phyloP scores from a whole-genome alignment of 257 asterid genomes.

The Penstemon eatonii region DNA sequence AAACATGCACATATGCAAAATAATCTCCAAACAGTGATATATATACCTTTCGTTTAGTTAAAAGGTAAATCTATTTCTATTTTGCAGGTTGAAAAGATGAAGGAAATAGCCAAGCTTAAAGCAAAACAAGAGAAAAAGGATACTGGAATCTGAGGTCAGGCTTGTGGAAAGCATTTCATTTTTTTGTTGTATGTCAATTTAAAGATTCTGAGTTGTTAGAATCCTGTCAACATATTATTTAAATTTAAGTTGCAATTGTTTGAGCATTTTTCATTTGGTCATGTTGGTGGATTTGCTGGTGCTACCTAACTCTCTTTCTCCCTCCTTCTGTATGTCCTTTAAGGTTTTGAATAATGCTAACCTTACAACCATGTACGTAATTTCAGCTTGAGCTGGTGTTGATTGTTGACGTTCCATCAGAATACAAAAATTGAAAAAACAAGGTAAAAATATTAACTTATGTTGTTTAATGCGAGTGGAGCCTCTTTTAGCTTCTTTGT shows the following conservation, averaged over 20 bases:
- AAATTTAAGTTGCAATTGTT: slow-evolving; percentile 17
- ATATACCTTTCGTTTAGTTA: slow-evolving; percentile 26
- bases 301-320: slow-evolving; percentile 13
- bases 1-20: not conserved
- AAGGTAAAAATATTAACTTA: slow-evolving; percentile 48
- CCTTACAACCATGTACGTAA: slow-evolving; percentile 16
- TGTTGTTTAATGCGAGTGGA: slow-evolving; percentile 8
- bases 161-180: slow-evolving; percentile 1
- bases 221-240: not conserved
- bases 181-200: slow-evolving; percentile 1
- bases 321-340: slow-evolving; percentile 10
- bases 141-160: slow-evolving; percentile 79
- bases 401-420: slow-evolving; percentile 85
- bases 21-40: slow-evolving; percentile 1
- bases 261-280: slow-evolving; percentile 16
- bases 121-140: slow-evolving; percentile 78
- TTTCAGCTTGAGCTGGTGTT: slow-evolving; percentile 89
- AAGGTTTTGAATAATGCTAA: slow-evolving; percentile 13
- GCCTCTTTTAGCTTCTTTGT: slow-evolving; percentile 3
- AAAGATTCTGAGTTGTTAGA: slow-evolving; percentile 16
- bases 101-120: slow-evolving; percentile 81
- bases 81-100: slow-evolving; percentile 89
- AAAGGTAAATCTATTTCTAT: slow-evolving; percentile 17
- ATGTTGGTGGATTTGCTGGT: slow-evolving; percentile 3
- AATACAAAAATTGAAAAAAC: slow-evolving; percentile 86